Conservation (phyloP, 306 rosid species). For the Canavalia gladiata region DNA sequence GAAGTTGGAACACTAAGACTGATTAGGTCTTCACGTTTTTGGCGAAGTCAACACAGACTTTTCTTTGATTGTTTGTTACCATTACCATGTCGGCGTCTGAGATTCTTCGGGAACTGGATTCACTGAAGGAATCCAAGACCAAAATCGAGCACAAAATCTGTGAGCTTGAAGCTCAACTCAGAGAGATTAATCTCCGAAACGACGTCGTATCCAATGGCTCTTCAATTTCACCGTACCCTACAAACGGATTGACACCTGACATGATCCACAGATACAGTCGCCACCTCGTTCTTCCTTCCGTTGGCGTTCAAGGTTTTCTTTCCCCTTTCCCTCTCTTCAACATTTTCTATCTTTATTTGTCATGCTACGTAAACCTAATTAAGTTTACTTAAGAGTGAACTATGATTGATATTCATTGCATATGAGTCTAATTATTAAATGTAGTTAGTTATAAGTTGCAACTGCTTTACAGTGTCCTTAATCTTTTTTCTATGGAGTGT, state of each 20-base stretch:
- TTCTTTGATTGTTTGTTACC: too few species aligned
- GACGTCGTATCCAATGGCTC: constrained; percentile 54
- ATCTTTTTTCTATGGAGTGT: constrained; percentile 13
- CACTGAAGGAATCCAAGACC: constrained; percentile 60
- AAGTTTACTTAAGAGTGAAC: neutral
- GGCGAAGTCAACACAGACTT: neutral
- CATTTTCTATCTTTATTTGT: neutral
- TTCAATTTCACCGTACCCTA: constrained; percentile 42
- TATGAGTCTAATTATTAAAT: neutral
- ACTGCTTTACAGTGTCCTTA: constrained; percentile 16
- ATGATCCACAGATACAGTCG: constrained; percentile 95
- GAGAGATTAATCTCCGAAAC: constrained; percentile 52
- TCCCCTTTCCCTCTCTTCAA: neutral
- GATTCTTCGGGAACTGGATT: constrained; percentile 67
- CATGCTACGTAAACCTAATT: neutral
- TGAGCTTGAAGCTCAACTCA: constrained; percentile 72
- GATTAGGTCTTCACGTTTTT: neutral
- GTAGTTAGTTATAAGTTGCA: neutral
- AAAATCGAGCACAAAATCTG: constrained; percentile 72
- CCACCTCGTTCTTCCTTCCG: constrained; percentile 91
- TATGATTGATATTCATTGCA: neutral
- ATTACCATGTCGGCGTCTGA: constrained; percentile 47
- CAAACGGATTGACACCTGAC: constrained; percentile 65
- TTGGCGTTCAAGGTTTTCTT: constrained; percentile 82
- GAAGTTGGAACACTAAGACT: neutral